Evolutionary conservation across 2,329 filamentous ascomycete species (phyloP).

Genomic region (Colletotrichum liriopes): DNA sequence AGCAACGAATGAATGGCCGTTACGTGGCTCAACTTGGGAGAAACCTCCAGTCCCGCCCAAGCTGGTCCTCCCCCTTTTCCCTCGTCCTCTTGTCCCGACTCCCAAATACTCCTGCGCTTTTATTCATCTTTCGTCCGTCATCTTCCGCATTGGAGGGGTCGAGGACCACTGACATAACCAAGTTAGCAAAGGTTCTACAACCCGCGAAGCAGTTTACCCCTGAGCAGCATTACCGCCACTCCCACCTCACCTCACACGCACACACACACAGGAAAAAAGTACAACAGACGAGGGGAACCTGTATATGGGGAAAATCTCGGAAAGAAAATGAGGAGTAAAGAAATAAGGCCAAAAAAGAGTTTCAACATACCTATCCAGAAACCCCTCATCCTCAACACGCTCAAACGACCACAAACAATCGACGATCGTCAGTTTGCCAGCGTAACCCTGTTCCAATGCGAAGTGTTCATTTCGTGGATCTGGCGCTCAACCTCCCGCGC

Average conservation of each 20-base stretch:
- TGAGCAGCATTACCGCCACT: slow-evolving; percentile 16
- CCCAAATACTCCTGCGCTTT: slow-evolving; percentile 1
- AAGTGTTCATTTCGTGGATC: slow-evolving; percentile 63
- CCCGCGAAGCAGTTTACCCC: slow-evolving; percentile 23
- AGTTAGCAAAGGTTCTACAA: slow-evolving; percentile 31
- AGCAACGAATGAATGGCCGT: slow-evolving; percentile 41
- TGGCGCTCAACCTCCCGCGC: slow-evolving; percentile 77
- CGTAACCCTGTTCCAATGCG: slow-evolving; percentile 58
- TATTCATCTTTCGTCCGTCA: neutral
- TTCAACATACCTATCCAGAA: slow-evolving; percentile 33
- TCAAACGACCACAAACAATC: slow-evolving; percentile 23
- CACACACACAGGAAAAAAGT: neutral
- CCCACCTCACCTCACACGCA: slow-evolving; percentile 10
- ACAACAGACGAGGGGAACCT: neutral
- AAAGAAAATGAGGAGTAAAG: neutral
- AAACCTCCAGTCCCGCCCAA: slow-evolving; percentile 38
- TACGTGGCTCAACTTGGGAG: slow-evolving; percentile 42
- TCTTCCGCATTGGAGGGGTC: slow-evolving; percentile 5
- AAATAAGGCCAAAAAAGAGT: slow-evolving; percentile 7
- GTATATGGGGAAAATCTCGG: slow-evolving; percentile 6
- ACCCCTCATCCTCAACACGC: slow-evolving; percentile 1
- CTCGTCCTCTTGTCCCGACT: slow-evolving; percentile 6
- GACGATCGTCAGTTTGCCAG: slow-evolving; percentile 48
- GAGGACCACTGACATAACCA: slow-evolving; percentile 33
- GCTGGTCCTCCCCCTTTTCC: slow-evolving; percentile 12